Percentiles rank a stretch among this genome's conserved stretches.
Conservation (phyloP, 805 yeast species). For the Suhomyces emberorum region DNA sequence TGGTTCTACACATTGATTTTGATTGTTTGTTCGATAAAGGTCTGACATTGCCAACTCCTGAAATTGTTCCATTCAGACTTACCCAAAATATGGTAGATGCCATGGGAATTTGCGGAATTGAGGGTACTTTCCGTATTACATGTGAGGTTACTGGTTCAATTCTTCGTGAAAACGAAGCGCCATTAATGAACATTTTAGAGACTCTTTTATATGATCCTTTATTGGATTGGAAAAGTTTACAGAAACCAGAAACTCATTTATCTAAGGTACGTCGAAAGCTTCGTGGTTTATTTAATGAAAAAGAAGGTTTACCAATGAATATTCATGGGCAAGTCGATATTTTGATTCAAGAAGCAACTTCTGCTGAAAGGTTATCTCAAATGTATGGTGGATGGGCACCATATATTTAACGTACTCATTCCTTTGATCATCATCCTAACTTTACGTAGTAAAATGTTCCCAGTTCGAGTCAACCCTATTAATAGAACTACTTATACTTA, state of each 20-base stretch:
- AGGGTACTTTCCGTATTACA: conserved; percentile 82
- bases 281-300: conserved; percentile 73
- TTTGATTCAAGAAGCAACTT: conserved; percentile 77
- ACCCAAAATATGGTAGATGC: conserved; percentile 90
- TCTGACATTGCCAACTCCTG: conserved; percentile 72
- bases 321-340: conserved; percentile 91
- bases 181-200: conserved; percentile 85
- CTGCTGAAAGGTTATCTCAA: conserved; percentile 63
- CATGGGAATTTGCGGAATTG: conserved; percentile 81
- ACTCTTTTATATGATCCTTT: conserved; percentile 91
- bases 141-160: conserved; percentile 79
- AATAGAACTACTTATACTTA: too few species aligned
- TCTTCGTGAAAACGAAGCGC: conserved; percentile 74
- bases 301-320: conserved; percentile 83
- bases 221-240: conserved; percentile 63
- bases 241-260: conserved; percentile 65
- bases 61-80: conserved; percentile 88
- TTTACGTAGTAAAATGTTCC: too few species aligned
- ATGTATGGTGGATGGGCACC: conserved; percentile 94
- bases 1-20: conserved; percentile 89
- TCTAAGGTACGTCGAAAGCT: conserved; percentile 73
- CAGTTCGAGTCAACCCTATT: too few species aligned
- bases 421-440: too few species aligned
- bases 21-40: conserved; percentile 94
- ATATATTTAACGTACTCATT: conserved; percentile 29